Evolutionary conservation across 331 rosid species (phyloP).

Genomic region (Pyrus hybrid): DNA sequence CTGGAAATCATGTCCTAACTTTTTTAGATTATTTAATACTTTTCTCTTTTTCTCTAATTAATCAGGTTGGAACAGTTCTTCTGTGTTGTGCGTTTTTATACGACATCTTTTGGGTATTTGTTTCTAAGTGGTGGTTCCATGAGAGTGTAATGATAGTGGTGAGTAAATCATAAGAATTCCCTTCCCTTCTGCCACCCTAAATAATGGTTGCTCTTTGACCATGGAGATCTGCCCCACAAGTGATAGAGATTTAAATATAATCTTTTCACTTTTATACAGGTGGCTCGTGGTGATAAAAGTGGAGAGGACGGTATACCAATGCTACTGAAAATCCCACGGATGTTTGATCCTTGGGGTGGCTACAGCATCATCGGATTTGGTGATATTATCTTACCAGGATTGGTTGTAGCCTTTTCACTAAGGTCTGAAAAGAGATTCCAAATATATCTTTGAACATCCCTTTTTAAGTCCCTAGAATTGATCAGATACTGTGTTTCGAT

Average conservation of each 20-base stretch:
- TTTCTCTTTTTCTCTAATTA: background rate
- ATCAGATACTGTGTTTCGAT: background rate
- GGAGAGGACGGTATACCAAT: constrained; percentile 99
- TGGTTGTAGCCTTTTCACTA: constrained; percentile 83
- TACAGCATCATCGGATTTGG: constrained; percentile 97
- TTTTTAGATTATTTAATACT: constrained; percentile 1
- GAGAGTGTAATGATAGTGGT: constrained; percentile 99
- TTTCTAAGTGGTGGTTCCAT: constrained; percentile 93
- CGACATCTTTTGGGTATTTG: constrained; percentile 96
- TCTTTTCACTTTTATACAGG: constrained; percentile 42
- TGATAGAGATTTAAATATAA: background rate
- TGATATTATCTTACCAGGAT: constrained; percentile 94
- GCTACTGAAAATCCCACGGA: constrained; percentile 92
- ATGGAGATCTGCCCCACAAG: background rate
- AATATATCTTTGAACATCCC: constrained; percentile 1
- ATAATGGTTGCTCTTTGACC: background rate
- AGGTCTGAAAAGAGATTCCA: constrained; percentile 44
- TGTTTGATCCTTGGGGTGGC: constrained; percentile 99
- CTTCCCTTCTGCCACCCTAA: background rate
- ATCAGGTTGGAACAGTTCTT: constrained; percentile 97
- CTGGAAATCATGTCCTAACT: background rate
- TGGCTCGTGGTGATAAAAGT: constrained; percentile 93
- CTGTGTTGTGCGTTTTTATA: constrained; percentile 91
- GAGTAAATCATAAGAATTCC: constrained; percentile 27
- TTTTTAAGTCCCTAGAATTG: background rate